Conservation (phyloP, 345 rosid species). For the Acer negundo region DNA sequence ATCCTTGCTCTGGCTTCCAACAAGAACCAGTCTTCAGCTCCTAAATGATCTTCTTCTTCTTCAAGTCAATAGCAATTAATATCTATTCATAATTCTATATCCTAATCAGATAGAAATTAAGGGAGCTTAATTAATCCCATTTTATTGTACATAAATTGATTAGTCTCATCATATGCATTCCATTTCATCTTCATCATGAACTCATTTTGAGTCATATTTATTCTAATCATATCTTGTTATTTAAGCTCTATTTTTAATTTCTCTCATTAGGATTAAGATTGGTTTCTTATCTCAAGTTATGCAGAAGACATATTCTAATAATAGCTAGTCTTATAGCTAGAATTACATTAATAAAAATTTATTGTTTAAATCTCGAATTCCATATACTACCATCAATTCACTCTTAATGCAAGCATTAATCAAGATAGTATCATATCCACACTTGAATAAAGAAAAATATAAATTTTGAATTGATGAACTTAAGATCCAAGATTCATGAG, state of each 20-base stretch:
- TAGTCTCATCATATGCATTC: background rate
- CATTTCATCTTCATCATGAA: background rate
- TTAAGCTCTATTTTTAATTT: conserved; percentile 3
- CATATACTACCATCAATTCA: too few species aligned
- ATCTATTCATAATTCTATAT: too few species aligned
- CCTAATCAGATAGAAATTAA: background rate
- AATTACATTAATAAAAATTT: background rate
- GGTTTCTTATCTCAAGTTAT: too few species aligned
- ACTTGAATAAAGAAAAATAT: too few species aligned
- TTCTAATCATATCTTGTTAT: conserved; percentile 1
- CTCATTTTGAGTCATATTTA: conserved; percentile 1
- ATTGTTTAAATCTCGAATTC: background rate
- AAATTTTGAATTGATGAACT: too few species aligned
- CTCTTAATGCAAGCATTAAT: too few species aligned
- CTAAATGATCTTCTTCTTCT: conserved; percentile 21
- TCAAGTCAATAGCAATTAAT: background rate
- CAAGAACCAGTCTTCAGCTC: conserved; percentile 38
- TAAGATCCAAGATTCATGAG: background rate
- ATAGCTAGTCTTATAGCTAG: too few species aligned
- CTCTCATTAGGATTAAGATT: conserved; percentile 12
- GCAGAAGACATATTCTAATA: too few species aligned
- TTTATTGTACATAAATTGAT: conserved; percentile 26
- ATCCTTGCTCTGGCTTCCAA: conserved; percentile 67
- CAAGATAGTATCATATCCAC: too few species aligned
- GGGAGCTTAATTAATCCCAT: background rate